Base-by-base conservation (phyloP, 139 green algal genomes). In the Chlorella sorokiniana region DNA sequence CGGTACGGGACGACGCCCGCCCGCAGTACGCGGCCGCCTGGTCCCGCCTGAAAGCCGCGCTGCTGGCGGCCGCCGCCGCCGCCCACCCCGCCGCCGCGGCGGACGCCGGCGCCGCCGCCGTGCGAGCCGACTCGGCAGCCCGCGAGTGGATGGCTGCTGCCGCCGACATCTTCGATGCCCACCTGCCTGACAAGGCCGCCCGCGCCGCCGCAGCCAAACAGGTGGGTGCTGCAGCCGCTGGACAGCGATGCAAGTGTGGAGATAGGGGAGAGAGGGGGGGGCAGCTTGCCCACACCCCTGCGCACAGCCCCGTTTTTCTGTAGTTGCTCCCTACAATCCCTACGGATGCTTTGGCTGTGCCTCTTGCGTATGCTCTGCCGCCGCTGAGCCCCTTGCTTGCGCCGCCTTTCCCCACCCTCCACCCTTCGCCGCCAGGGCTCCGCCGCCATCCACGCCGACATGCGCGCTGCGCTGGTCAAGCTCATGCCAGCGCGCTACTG, bases 251-350 rank as follows among this genome's bases (percentile, higher is more conserved):
- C n/a, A 9, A 69, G 69, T 44, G 69, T 94, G 16, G 95, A 98
- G 80, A 94, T 95, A 1, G 95, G 95, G 0, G 94, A 98, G 84
- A 94, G 89, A 0, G 97, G 93, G 70, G 4, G 92, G 16, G 95
- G 88, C 10, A 93, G 85, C 45, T 77, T 94, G 0, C 90, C 85
- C 65, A 94, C 90, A 8, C 97, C 94, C 0, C 71, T 95, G 22
- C 81, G 79, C 16, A 87, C 92, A n/a, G n/a, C n/a, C n/a, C n/a
- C n/a, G n/a, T n/a, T 41, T 3, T 37, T 20, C 91, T 90, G 37
- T 63, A 92, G 5, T 72, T 95, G 90, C 88, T 95, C 70, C 64
- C 8, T 64, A n/a, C n/a, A n/a, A n/a, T n/a, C n/a, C n/a, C n/a
- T n/a, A n/a, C n/a, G n/a, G n/a, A n/a, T n/a, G n/a, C n/a, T n/a